These are phyloP conservation scores for Suhomyces tanzawaensis DNA, from an alignment of 805 yeast genomes.

Conservation along the genomic window DNA sequence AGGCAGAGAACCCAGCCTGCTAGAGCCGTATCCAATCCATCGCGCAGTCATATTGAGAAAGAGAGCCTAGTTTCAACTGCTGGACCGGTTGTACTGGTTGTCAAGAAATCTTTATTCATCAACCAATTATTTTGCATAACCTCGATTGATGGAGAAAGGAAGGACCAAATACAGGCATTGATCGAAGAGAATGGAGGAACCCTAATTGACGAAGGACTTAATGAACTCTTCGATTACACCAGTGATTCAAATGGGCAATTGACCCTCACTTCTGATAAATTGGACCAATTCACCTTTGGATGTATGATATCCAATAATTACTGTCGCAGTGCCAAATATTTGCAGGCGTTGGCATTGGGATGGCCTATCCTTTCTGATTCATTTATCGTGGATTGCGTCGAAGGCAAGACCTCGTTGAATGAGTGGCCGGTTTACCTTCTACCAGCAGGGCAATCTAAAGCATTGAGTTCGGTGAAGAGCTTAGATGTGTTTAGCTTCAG, in stretches of 20 bases:
- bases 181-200: slow-evolving; percentile 44
- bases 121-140: slow-evolving; percentile 36
- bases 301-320: slow-evolving; percentile 61
- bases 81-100: too few species aligned
- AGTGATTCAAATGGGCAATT: slow-evolving; percentile 8
- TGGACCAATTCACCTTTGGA: slow-evolving; percentile 46
- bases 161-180: slow-evolving; percentile 27
- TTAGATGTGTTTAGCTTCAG: slow-evolving; percentile 47
- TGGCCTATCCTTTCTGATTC: slow-evolving; percentile 77
- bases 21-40: background rate
- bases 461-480: slow-evolving; percentile 45
- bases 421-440: slow-evolving; percentile 56
- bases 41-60: background rate
- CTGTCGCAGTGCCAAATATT: slow-evolving; percentile 68
- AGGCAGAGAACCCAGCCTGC: background rate
- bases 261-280: slow-evolving; percentile 6
- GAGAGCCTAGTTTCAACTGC: slow-evolving; percentile 1
- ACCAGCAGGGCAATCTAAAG: slow-evolving; percentile 68
- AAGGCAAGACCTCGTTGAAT: slow-evolving; percentile 20
- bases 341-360: slow-evolving; percentile 74
- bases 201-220: slow-evolving; percentile 35
- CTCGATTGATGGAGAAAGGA: slow-evolving; percentile 31
- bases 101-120: slow-evolving; percentile 12
- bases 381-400: slow-evolving; percentile 53
- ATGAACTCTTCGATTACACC: slow-evolving; percentile 24